Evolutionary conservation across 75 land plant genomes (phyloP).

Genomic region (Chamaecyparis obtusa): DNA sequence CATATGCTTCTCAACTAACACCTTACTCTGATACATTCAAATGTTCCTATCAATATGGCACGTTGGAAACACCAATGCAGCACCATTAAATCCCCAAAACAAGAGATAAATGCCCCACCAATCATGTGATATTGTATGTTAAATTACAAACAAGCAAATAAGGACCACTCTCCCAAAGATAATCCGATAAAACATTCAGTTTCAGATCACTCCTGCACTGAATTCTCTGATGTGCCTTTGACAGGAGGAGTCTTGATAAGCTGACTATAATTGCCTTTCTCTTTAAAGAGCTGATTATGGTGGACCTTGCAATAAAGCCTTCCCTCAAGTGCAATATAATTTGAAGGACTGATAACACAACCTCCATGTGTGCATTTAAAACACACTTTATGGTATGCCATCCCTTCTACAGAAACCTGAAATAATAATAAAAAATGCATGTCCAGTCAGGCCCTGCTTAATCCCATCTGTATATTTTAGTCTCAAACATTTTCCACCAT

Average conservation of each 20-base stretch:
- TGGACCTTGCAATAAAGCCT: slow-evolving; percentile 89
- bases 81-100: not conserved
- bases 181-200: not conserved
- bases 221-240: slow-evolving; percentile 7
- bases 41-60: not conserved
- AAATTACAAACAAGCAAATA: not conserved
- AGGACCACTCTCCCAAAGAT: not conserved
- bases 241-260: slow-evolving; percentile 40
- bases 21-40: not conserved
- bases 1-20: slow-evolving; percentile 4
- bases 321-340: slow-evolving; percentile 85
- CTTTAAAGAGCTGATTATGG: slow-evolving; percentile 81
- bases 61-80: slow-evolving; percentile 5
- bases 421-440: slow-evolving; percentile 10
- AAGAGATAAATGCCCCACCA: not conserved
- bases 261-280: slow-evolving; percentile 89
- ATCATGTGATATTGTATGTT: slow-evolving; percentile 5
- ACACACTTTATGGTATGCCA: slow-evolving; percentile 76
- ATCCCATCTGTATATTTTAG: slow-evolving; percentile 1
- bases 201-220: not conserved
- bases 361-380: slow-evolving; percentile 93
- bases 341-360: slow-evolving; percentile 86
- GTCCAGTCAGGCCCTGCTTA: not conserved
- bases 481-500: not conserved
- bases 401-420: slow-evolving; percentile 85